A percentile compares a stretch with the other conserved stretches of the same genome.
Evolutionary conservation across 176 grass and related monocot species (phyloP).

Genomic region (Zoysia pacifica): DNA sequence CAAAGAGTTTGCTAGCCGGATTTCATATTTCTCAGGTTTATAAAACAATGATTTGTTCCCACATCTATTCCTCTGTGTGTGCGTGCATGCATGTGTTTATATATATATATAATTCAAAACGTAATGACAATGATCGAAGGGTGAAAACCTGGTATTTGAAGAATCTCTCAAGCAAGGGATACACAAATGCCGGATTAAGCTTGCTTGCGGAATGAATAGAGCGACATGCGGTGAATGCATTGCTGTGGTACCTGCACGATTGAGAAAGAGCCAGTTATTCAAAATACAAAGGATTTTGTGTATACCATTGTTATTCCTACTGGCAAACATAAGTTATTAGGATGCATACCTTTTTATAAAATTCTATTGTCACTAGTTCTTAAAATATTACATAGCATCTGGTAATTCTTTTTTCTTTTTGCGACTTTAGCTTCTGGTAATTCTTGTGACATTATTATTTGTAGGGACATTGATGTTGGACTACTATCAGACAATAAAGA

Average conservation of each 20-base stretch:
- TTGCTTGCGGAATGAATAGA: conserved; percentile 73
- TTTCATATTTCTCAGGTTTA: background rate
- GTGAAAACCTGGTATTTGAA: conserved; percentile 76
- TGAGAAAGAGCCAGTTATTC: background rate
- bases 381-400: background rate
- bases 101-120: background rate
- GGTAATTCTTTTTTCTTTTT: background rate
- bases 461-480: too few species aligned
- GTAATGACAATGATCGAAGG: background rate
- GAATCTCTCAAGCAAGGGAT: conserved; percentile 75
- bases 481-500: too few species aligned
- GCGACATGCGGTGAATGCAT: conserved; percentile 54
- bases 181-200: conserved; percentile 65
- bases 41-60: background rate
- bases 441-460: background rate
- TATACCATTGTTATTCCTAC: background rate
- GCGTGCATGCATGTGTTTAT: too few species aligned
- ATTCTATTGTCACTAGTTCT: background rate
- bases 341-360: background rate
- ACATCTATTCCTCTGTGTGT: background rate
- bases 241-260: conserved; percentile 83
- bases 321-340: background rate
- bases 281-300: background rate
- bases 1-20: background rate
- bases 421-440: background rate